phyloP scores from a whole-genome alignment of 768 basidiomycete genomes.

The Xanthoconium stramineum region DNA sequence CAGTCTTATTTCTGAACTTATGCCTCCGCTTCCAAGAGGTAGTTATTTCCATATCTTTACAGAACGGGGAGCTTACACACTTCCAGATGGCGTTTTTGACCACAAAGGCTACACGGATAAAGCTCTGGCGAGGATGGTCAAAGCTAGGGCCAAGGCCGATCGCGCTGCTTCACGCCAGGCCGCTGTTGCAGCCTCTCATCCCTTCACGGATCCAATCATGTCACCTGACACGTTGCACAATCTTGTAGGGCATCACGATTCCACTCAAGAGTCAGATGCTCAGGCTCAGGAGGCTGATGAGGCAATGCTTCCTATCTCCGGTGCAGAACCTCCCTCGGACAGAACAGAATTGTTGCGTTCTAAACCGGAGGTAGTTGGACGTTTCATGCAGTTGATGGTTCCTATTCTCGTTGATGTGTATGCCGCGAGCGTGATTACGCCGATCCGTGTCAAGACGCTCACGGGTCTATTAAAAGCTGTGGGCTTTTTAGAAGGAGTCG shows the following conservation, averaged over 20 bases:
- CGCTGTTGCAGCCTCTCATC: conserved; percentile 29
- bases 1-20: conserved; percentile 82
- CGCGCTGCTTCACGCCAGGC: conserved; percentile 66
- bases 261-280: conserved; percentile 31
- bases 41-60: conserved; percentile 5
- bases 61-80: conserved; percentile 1
- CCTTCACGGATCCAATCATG: conserved; percentile 25
- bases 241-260: conserved; percentile 18
- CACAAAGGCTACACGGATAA: conserved; percentile 89
- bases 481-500: conserved; percentile 78
- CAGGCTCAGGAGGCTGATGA: conserved; percentile 44
- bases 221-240: conserved; percentile 20
- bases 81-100: conserved; percentile 90
- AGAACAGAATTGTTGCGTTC: conserved; percentile 74
- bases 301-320: conserved; percentile 31
- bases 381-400: conserved; percentile 85
- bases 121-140: conserved; percentile 67
- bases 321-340: conserved; percentile 40
- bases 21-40: conserved; percentile 95
- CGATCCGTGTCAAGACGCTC: conserved; percentile 85
- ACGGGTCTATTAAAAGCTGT: conserved; percentile 88
- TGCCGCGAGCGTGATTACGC: conserved; percentile 90
- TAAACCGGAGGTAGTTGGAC: conserved; percentile 70
- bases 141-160: conserved; percentile 81
- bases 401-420: conserved; percentile 98